A percentile compares a stretch with the other conserved stretches of the same genome.
Conservation (phyloP, 495 filamentous ascomycete species). For the Aspergillus carlsbadensis region DNA sequence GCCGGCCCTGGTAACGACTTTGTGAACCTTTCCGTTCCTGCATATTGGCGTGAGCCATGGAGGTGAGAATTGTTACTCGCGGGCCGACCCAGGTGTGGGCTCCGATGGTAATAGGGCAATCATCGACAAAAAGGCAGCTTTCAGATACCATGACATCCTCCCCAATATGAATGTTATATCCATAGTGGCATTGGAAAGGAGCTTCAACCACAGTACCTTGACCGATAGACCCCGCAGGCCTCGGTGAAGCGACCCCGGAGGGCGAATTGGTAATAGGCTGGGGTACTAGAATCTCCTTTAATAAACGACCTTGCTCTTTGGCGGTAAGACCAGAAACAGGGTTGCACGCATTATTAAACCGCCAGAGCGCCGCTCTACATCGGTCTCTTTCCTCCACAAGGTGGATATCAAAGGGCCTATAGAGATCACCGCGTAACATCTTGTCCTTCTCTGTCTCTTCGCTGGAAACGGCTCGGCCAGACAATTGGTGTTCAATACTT, state of each 20-base stretch:
- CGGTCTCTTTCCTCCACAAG: constrained; percentile 82
- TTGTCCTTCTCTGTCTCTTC: constrained; percentile 85
- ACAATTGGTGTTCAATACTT: constrained; percentile 46
- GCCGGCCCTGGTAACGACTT: constrained; percentile 68
- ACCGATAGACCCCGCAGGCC: constrained; percentile 61
- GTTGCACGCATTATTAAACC: constrained; percentile 88
- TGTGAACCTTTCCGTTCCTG: constrained; percentile 70
- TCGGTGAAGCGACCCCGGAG: constrained; percentile 37
- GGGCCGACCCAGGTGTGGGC: constrained; percentile 77
- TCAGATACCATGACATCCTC: constrained; percentile 83
- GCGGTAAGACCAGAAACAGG: constrained; percentile 71
- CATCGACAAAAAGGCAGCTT: constrained; percentile 85
- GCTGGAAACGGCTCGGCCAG: constrained; percentile 26
- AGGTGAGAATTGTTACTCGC: constrained; percentile 82
- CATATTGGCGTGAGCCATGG: constrained; percentile 73
- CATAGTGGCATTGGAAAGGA: constrained; percentile 93
- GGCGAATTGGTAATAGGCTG: constrained; percentile 46
- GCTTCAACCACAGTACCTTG: constrained; percentile 78
- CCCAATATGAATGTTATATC: constrained; percentile 88
- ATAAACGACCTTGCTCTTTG: constrained; percentile 75
- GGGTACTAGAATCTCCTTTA: constrained; percentile 67
- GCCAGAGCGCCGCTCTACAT: constrained; percentile 79
- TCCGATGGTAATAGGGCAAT: constrained; percentile 71
- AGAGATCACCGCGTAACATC: constrained; percentile 84
- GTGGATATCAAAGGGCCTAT: constrained; percentile 72